These are phyloP conservation scores for Phialophora verrucosa DNA, from an alignment of 2,329 filamentous ascomycete species.

Conservation along the genomic window DNA sequence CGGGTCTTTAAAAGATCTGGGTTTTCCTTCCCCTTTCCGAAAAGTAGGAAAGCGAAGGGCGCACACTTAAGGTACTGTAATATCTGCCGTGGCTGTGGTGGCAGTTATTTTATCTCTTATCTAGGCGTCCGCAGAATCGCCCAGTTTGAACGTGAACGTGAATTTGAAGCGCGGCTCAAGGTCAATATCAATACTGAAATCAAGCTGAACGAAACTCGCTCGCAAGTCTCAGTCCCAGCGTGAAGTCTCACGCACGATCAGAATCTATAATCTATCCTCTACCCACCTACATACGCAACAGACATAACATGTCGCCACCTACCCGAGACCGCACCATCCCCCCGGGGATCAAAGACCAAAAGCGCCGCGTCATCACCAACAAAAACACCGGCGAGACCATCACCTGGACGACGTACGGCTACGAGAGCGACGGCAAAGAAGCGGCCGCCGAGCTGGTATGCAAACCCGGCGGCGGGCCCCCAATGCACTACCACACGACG, in stretches of 20 bases:
- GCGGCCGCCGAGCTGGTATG: constrained; percentile 19
- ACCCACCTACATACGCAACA: no score
- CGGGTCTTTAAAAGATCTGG: neutral
- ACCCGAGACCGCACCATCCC: constrained; percentile 22
- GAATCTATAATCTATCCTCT: no score
- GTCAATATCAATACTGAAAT: neutral
- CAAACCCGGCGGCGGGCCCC: constrained; percentile 35
- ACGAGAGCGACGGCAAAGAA: constrained; percentile 28
- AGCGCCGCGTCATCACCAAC: constrained; percentile 29
- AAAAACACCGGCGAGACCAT: constrained; percentile 30
- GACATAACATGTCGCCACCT: neutral
- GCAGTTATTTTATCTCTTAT: neutral
- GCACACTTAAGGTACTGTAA: neutral
- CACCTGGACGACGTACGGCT: constrained; percentile 30
- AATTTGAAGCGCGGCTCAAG: no score
- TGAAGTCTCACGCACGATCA: no score
- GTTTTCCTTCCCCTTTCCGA: neutral
- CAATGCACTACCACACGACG: constrained; percentile 33
- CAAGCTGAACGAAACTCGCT: neutral
- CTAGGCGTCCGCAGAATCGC: neutral
- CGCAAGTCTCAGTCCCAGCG: neutral
- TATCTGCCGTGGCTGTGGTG: no score
- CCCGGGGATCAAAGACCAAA: constrained; percentile 28
- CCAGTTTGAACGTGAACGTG: neutral
- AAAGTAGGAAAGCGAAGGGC: neutral